Evolutionary conservation across 768 basidiomycete genomes (phyloP).

Genomic region (Hygrocybe coccinea): DNA sequence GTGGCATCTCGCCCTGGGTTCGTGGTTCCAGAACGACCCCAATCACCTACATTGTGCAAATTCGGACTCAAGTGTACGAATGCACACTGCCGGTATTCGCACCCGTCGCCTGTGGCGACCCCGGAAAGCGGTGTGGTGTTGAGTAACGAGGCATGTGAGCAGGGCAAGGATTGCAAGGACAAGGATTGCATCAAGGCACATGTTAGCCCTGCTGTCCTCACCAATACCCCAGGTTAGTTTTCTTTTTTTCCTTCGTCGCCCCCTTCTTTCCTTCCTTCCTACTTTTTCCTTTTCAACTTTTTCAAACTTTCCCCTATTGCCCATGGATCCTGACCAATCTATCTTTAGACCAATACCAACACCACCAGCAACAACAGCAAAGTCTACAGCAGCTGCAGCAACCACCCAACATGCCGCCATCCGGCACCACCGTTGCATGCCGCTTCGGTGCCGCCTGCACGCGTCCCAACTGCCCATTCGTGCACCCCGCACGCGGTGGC

Average conservation of each 20-base stretch:
- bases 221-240: constrained; percentile 58
- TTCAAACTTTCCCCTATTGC: too few relatives aligned
- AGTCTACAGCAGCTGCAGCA: background rate
- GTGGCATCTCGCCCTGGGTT: constrained; percentile 41
- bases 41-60: constrained; percentile 90
- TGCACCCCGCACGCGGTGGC: constrained; percentile 45
- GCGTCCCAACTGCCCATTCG: constrained; percentile 61
- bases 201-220: constrained; percentile 78
- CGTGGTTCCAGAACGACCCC: constrained; percentile 68
- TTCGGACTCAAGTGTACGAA: constrained; percentile 90
- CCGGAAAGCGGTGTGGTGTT: constrained; percentile 91
- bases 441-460: constrained; percentile 71
- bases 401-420: constrained; percentile 23
- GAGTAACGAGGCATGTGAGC: constrained; percentile 89
- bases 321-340: constrained; percentile 39
- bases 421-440: constrained; percentile 40
- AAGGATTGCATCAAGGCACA: constrained; percentile 91
- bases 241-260: too few relatives aligned
- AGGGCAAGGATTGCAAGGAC: constrained; percentile 84
- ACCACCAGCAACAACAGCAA: background rate
- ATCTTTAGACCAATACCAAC: constrained; percentile 25
- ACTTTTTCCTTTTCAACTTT: constrained; percentile 22
- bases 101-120: constrained; percentile 96
- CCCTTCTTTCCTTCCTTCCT: too few relatives aligned
- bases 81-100: constrained; percentile 82